Percentiles rank a stretch among this genome's conserved stretches.
These are phyloP conservation scores for Leccinum incarnatum DNA, from an alignment of 768 basidiomycete species.

Conservation along the genomic window DNA sequence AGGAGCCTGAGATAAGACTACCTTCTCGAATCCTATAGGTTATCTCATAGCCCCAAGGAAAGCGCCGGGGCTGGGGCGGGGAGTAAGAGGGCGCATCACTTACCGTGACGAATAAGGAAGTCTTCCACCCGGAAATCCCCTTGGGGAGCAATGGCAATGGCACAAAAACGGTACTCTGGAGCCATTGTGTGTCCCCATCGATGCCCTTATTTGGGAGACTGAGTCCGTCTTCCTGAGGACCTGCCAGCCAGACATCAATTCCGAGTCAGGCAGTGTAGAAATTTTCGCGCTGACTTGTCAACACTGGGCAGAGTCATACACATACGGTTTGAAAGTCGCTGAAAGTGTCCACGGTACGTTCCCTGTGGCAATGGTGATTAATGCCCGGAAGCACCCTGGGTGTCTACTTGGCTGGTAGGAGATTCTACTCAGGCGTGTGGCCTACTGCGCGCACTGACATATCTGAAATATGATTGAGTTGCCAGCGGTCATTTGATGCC, in stretches of 20 bases:
- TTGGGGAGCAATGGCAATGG: neutral
- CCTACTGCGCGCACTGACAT: neutral
- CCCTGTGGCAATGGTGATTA: neutral
- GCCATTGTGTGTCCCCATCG: neutral
- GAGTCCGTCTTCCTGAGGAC: neutral
- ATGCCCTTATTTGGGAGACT: neutral
- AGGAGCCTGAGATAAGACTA: neutral
- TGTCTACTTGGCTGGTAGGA: neutral
- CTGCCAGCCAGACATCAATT: neutral
- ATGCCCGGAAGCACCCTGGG: neutral
- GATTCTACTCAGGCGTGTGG: neutral
- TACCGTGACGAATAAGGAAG: neutral
- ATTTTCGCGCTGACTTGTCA: neutral
- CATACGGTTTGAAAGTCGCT: neutral
- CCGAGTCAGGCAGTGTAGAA: neutral
- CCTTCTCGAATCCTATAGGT: neutral
- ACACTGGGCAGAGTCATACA: neutral
- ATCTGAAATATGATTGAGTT: neutral
- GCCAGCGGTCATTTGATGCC: neutral
- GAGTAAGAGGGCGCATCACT: neutral
- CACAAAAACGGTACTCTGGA: neutral
- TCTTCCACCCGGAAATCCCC: neutral
- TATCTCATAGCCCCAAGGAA: neutral
- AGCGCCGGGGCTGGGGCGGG: too few relatives aligned
- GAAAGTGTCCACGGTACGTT: neutral